Percentiles rank a stretch among this genome's conserved stretches.
Conservation (phyloP, 1,139 yeast genomes). For the Geotrichum reessii region DNA sequence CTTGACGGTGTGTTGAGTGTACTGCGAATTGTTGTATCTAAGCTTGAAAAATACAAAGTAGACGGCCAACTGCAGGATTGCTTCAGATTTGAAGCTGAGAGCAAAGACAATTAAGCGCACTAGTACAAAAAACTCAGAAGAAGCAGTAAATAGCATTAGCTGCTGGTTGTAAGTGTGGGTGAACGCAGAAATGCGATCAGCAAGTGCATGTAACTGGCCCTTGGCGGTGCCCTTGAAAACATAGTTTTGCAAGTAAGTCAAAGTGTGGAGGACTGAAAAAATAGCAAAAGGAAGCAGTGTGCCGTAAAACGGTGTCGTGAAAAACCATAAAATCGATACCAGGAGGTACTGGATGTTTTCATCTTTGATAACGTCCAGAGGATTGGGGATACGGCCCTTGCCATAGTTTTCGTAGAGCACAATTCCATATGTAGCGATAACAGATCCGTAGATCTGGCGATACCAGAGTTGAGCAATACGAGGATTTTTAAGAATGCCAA, state of each 20-base stretch:
- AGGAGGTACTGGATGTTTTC: slow-evolving; percentile 64
- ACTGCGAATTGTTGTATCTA: slow-evolving; percentile 70
- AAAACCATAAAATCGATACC: slow-evolving; percentile 54
- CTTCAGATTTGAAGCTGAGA: slow-evolving; percentile 56
- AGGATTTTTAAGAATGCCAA: slow-evolving; percentile 32
- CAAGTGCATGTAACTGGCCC: slow-evolving; percentile 40
- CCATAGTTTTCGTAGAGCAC: slow-evolving; percentile 54
- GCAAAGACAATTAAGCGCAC: slow-evolving; percentile 44
- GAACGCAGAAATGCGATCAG: slow-evolving; percentile 47
- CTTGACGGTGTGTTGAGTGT: slow-evolving; percentile 67
- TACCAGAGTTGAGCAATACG: slow-evolving; percentile 46
- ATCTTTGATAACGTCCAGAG: slow-evolving; percentile 43
- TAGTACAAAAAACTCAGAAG: slow-evolving; percentile 58
- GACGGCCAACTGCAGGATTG: slow-evolving; percentile 53
- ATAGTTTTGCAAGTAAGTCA: slow-evolving; percentile 59
- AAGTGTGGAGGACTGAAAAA: slow-evolving; percentile 67
- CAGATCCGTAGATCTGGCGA: slow-evolving; percentile 56
- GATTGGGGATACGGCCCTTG: slow-evolving; percentile 27
- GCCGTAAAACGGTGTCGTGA: slow-evolving; percentile 48
- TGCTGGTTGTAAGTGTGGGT: slow-evolving; percentile 59
- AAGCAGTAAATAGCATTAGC: slow-evolving; percentile 67
- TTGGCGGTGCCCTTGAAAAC: slow-evolving; percentile 62
- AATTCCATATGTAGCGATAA: slow-evolving; percentile 69
- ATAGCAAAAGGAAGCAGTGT: slow-evolving; percentile 61
- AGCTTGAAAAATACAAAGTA: slow-evolving; percentile 67